These are phyloP conservation scores for Penicillium sp. DNA, from an alignment of 2,329 filamentous ascomycete species.

Conservation along the genomic window DNA sequence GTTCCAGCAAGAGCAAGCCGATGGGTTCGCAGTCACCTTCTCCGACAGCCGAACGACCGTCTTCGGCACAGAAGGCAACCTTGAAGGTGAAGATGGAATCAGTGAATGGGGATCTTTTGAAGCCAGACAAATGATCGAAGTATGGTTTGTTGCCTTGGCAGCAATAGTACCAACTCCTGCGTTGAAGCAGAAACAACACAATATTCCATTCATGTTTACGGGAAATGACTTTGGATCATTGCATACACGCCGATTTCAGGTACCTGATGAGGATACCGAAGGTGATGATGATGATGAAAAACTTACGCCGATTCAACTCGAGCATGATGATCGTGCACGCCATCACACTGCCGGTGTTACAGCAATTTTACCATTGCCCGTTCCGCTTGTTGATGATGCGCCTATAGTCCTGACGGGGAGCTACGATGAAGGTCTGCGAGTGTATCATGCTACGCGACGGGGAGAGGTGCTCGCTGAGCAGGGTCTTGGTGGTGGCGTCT, in stretches of 20 bases:
- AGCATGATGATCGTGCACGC: slow-evolving; percentile 46
- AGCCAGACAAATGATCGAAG: slow-evolving; percentile 33
- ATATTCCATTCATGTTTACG: slow-evolving; percentile 31
- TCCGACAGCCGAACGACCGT: slow-evolving; percentile 61
- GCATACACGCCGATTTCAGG: slow-evolving; percentile 28
- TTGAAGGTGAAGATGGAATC: slow-evolving; percentile 13
- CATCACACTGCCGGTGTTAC: slow-evolving; percentile 80
- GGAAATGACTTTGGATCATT: slow-evolving; percentile 39
- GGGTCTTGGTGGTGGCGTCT: slow-evolving; percentile 74
- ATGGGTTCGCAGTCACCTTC: slow-evolving; percentile 63
- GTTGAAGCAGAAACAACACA: neutral
- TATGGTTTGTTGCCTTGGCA: slow-evolving; percentile 38
- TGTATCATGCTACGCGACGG: slow-evolving; percentile 43
- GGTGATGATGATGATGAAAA: slow-evolving; percentile 13
- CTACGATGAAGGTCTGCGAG: slow-evolving; percentile 78
- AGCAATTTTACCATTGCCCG: slow-evolving; percentile 66
- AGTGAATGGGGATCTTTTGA: slow-evolving; percentile 25
- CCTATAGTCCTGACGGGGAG: slow-evolving; percentile 73
- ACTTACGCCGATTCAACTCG: slow-evolving; percentile 15
- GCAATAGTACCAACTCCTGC: slow-evolving; percentile 8
- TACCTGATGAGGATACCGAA: slow-evolving; percentile 15
- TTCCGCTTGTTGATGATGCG: slow-evolving; percentile 38
- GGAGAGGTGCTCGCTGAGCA: slow-evolving; percentile 56
- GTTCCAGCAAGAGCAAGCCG: slow-evolving; percentile 21
- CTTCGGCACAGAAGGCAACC: slow-evolving; percentile 41